Base-by-base conservation (phyloP, 1,139 yeast species). In the Waltiozyma sp. region DNA sequence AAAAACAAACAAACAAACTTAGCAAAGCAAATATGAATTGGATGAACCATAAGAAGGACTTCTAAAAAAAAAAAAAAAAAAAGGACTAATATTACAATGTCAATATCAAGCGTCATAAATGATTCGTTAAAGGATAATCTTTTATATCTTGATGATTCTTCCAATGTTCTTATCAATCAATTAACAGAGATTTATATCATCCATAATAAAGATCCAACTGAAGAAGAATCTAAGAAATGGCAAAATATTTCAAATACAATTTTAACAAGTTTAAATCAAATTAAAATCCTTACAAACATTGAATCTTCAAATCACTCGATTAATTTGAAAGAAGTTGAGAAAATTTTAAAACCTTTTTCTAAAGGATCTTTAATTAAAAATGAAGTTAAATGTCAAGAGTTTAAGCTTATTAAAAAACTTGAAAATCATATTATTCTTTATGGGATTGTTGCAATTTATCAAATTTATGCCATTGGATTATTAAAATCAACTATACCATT, bases 401-500 rank as follows among this genome's bases (percentile, higher is more conserved):
- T 56, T 2, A 48, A 54, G 11, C 42, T 58, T 11, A 41, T 60
- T 5, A 44, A 41, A 8, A 43, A 58, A 18, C 43, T 63, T 31
- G 65, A 63, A 40, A 48, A 56, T 23, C 44, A 62, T 28, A 52
- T 59, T 1, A 34, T 53, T 5, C 40, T 54, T 4, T 63, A 62
- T 43, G 47, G 61, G 3, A 40, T 58, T 2, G 44, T 63, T 2
- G 47, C 56, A 1, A 38, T 57, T 3, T 54, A 54, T 38, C 56
- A 59, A 26, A 41, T 51, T 3, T 38, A 62, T 8, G 45, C 65
- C n/a, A 49, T 51, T 1, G 49, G 51, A 7, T 52, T 66, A 8
- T 45, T 66, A 13, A 54, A 54, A 7, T 45, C 58, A 4, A 46
- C 59, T 4, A 52, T 60, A 24, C 65, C 65, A 39, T 46, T 66